Conservation (phyloP, 306 rosid genomes). For the Hippophae rhamnoides region DNA sequence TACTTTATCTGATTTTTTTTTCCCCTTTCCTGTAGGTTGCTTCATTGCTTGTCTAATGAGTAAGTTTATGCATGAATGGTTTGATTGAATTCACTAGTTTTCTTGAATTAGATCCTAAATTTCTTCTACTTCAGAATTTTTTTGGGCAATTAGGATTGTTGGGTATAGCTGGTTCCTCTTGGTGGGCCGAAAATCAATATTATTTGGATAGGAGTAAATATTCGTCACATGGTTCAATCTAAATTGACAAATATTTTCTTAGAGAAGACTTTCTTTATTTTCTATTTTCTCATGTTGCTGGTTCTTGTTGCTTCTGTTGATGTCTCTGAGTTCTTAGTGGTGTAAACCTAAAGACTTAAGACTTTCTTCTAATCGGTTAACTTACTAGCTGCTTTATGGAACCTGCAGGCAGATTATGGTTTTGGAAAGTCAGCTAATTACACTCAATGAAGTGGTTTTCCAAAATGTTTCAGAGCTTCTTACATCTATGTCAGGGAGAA, state of each 20-base stretch:
- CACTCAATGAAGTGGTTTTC: slow-evolving; percentile 11
- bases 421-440: slow-evolving; percentile 18
- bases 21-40: background rate
- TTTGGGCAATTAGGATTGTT: background rate
- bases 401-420: slow-evolving; percentile 36
- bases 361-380: background rate
- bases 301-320: background rate
- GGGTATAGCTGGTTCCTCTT: background rate
- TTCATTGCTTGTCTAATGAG: background rate
- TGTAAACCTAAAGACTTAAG: background rate
- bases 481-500: slow-evolving; percentile 32
- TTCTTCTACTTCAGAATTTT: slow-evolving; percentile 5
- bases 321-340: background rate
- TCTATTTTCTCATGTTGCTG: slow-evolving; percentile 1
- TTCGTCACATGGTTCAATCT: too few relatives aligned
- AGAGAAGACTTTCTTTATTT: background rate
- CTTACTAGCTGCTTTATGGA: background rate
- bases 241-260: background rate
- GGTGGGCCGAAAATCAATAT: too few relatives aligned
- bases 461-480: slow-evolving; percentile 47
- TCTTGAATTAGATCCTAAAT: background rate
- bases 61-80: slow-evolving; percentile 10
- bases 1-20: background rate
- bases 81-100: slow-evolving; percentile 10
- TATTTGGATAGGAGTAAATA: too few relatives aligned